A percentile compares a stretch with the other conserved stretches of the same genome.
Conservation (phyloP, 2,329 filamentous ascomycete genomes). For the Onygenales sp. region DNA sequence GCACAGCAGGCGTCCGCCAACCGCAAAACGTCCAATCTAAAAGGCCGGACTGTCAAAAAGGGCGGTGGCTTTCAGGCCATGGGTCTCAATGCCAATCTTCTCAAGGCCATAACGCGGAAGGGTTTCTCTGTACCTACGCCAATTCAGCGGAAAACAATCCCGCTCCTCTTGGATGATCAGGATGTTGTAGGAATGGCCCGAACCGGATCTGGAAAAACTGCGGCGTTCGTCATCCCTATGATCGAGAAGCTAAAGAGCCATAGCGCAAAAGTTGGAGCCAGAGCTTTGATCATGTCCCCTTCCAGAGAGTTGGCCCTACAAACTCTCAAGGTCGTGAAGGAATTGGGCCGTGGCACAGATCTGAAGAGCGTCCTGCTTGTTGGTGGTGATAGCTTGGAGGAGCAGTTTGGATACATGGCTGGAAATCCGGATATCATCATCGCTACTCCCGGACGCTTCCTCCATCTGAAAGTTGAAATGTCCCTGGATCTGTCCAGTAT, state of each 20-base stretch:
- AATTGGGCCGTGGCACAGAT: slow-evolving; percentile 82
- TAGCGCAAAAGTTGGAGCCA: slow-evolving; percentile 73
- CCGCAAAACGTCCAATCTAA: slow-evolving; percentile 70
- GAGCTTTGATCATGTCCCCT: slow-evolving; percentile 81
- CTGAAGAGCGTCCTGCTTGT: slow-evolving; percentile 83
- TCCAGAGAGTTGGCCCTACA: slow-evolving; percentile 91
- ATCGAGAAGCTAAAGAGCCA: slow-evolving; percentile 86
- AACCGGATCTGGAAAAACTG: slow-evolving; percentile 98
- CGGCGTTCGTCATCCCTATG: slow-evolving; percentile 97
- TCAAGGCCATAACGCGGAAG: slow-evolving; percentile 87
- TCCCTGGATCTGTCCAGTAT: slow-evolving; percentile 80
- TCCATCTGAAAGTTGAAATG: slow-evolving; percentile 98
- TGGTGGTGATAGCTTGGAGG: slow-evolving; percentile 89
- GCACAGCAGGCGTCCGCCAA: slow-evolving; percentile 79
- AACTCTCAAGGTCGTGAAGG: slow-evolving; percentile 92
- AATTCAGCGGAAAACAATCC: slow-evolving; percentile 95
- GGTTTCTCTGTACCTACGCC: slow-evolving; percentile 94
- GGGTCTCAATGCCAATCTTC: slow-evolving; percentile 70
- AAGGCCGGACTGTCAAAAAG: slow-evolving; percentile 83
- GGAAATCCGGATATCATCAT: slow-evolving; percentile 96
- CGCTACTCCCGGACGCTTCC: slow-evolving; percentile 88
- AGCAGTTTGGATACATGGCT: slow-evolving; percentile 88
- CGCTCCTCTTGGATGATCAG: slow-evolving; percentile 75
- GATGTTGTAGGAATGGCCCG: slow-evolving; percentile 99
- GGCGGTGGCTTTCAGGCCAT: slow-evolving; percentile 95